Percentiles rank a stretch among this genome's conserved stretches.
These are phyloP conservation scores for Phytopythium mirpurense DNA, from an alignment of 352 stramenopile genomes.

Conservation along the genomic window DNA sequence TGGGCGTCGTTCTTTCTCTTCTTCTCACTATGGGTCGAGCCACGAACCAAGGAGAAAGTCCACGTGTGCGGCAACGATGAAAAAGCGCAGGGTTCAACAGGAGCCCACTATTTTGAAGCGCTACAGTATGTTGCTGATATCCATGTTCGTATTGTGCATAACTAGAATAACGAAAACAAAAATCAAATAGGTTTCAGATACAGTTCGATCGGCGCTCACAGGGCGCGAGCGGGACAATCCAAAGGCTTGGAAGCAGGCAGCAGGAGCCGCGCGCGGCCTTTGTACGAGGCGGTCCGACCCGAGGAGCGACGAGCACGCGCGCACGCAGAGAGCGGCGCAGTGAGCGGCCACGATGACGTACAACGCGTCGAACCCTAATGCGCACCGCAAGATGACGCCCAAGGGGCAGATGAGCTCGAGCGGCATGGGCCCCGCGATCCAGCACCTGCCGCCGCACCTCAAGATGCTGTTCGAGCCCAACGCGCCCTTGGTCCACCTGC, in stretches of 20 bases:
- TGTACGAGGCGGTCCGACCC: no score
- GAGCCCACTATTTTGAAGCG: neutral
- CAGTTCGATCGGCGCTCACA: no score
- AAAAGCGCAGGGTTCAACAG: neutral
- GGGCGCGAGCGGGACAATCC: no score
- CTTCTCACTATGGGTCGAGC: slow-evolving; percentile 1
- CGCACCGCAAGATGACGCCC: slow-evolving; percentile 85
- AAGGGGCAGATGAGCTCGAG: slow-evolving; percentile 88
- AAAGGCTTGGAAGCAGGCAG: no score
- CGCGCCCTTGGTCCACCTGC: slow-evolving; percentile 59
- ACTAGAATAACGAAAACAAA: no score
- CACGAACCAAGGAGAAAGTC: neutral
- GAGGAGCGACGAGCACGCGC: no score
- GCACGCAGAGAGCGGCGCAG: no score
- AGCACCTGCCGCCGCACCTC: slow-evolving; percentile 70
- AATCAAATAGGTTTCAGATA: no score
- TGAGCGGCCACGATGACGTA: neutral
- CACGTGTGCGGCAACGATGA: neutral
- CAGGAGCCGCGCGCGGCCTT: no score
- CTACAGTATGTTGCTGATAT: neutral
- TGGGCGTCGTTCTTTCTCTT: neutral
- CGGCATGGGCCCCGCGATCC: slow-evolving; percentile 81
- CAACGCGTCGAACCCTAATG: slow-evolving; percentile 45
- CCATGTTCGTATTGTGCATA: neutral
- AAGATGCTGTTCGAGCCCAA: slow-evolving; percentile 83